Base-by-base conservation (phyloP, 352 stramenopile genomes). In the Aphanomyces stellatus region DNA sequence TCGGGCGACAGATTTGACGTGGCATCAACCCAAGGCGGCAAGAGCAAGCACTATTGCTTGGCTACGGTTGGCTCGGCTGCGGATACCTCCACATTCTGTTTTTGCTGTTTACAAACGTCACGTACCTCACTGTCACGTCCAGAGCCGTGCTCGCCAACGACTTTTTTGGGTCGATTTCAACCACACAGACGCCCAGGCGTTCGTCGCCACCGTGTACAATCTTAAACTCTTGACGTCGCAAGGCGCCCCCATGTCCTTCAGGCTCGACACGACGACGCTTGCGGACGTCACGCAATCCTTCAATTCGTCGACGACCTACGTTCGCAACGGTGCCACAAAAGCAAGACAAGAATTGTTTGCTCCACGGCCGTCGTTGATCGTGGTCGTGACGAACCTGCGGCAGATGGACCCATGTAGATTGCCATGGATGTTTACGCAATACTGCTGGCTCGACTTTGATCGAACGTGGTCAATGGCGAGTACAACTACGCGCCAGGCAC, bases 361-460 rank as follows among this genome's bases (percentile, higher is more conserved):
- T 10, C 37, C 60, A 11, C 13, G 1, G 3, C n/a, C 43, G n/a
- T 28, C 28, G 13, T 40, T 67, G 5, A n/a, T 11, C 33, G 11
- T 25, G n/a, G 3, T 41, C n/a, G 28, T 67, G 25, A 7, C 4
- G n/a, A 49, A 49, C 25, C 25, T 57, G 8, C 43, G 37, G 13
- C 1, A 4, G 22, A 56, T 56, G 41, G 41, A 67, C 41, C 60
- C 60, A 10, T 67, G 37, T 28, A 53, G 6, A 34, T 19, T 65
- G 4, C 57, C 57, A 11, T 65, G 40, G 35, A 65, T 67, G 60
- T 67, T 57, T 37, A 67, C 60, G 24, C 60, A 67, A 27, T 67
- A 67, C 49, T 67, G 60, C 60, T 67, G 43, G 30, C 19, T 57
- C 28, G 60, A 67, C 8, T 67, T 57, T 10, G 17, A 24, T 15